Conservation (phyloP, 2,329 filamentous ascomycete species). For the Claviceps quebecensis region DNA sequence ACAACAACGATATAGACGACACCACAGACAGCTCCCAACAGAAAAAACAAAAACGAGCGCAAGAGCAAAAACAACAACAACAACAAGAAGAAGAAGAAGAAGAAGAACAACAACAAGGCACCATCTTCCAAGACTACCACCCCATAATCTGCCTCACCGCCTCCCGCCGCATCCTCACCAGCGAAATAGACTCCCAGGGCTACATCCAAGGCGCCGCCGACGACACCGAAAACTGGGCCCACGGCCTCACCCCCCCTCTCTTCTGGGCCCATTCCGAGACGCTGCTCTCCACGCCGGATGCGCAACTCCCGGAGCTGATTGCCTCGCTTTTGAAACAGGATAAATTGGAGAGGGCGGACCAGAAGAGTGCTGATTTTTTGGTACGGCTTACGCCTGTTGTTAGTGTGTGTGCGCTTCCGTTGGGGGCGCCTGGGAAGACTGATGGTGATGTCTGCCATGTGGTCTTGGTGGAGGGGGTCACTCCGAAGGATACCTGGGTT, state of each 20-base stretch:
- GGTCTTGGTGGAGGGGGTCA: slow-evolving; percentile 27
- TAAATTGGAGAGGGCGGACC: not conserved
- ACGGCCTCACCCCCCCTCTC: slow-evolving; percentile 58
- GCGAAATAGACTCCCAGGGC: slow-evolving; percentile 45
- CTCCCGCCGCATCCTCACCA: slow-evolving; percentile 55
- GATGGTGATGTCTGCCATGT: slow-evolving; percentile 24
- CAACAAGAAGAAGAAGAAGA: no score
- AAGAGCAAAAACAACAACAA: no score
- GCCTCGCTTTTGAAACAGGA: slow-evolving; percentile 16
- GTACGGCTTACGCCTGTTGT: slow-evolving; percentile 22
- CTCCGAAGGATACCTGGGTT: slow-evolving; percentile 28
- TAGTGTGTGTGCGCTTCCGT: slow-evolving; percentile 22
- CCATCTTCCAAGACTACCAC: slow-evolving; percentile 44
- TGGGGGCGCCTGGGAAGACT: slow-evolving; percentile 5
- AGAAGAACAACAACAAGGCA: not conserved
- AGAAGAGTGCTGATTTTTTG: no score
- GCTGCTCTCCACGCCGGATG: slow-evolving; percentile 52
- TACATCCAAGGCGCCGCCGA: slow-evolving; percentile 95
- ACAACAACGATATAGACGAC: not conserved
- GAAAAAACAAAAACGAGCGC: no score
- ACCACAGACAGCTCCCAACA: not conserved
- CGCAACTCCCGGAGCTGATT: slow-evolving; percentile 42
- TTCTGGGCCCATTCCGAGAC: slow-evolving; percentile 61
- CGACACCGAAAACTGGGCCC: slow-evolving; percentile 86
- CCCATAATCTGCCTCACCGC: slow-evolving; percentile 77